phyloP scores from a whole-genome alignment of 2,329 filamentous ascomycete genomes.

The Immersiporthe knoxdaviesiana region DNA sequence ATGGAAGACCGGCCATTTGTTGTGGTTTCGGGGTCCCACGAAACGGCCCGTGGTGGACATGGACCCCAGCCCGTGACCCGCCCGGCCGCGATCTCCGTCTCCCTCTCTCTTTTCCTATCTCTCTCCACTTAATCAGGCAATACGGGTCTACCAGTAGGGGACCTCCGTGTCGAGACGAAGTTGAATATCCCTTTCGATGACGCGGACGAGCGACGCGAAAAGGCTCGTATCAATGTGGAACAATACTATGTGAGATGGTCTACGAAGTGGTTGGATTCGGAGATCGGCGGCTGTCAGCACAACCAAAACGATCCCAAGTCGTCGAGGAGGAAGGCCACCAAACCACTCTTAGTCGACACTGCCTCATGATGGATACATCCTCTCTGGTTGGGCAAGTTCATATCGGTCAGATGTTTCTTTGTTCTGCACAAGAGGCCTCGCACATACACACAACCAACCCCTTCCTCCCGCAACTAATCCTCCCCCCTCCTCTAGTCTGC shows the following conservation, averaged over 20 bases:
- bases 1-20: background rate
- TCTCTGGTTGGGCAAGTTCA: background rate
- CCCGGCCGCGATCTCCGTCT: background rate
- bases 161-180: background rate
- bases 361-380: background rate
- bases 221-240: background rate
- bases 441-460: background rate
- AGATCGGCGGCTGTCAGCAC: background rate
- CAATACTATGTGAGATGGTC: background rate
- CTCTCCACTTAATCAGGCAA: background rate
- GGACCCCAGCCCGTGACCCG: background rate
- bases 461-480: too few species aligned
- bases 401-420: background rate
- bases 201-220: background rate
- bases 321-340: background rate
- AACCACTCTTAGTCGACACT: background rate
- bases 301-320: background rate
- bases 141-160: background rate
- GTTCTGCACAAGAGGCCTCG: background rate
- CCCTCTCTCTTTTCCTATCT: background rate
- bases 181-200: background rate
- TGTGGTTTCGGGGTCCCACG: background rate
- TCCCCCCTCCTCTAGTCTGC: background rate
- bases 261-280: background rate
- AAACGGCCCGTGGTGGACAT: background rate